Percentiles rank a stretch among this genome's conserved stretches.
Evolutionary conservation across 176 grass and related monocot species (phyloP).

Genomic region (Calamus simplicifolius): DNA sequence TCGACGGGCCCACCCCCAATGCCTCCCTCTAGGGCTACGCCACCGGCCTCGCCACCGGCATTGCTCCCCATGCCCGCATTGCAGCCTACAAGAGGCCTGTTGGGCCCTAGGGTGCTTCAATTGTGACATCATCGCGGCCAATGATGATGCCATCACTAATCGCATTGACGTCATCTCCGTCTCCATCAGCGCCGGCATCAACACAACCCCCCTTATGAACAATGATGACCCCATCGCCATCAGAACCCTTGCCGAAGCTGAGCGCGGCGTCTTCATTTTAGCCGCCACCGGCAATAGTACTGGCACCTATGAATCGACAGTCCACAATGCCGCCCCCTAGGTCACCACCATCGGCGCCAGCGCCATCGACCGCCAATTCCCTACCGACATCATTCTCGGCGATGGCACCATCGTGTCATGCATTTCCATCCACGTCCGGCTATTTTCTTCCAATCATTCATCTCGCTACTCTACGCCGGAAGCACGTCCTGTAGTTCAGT

Average conservation of each 20-base stretch:
- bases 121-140: slow-evolving; percentile 24
- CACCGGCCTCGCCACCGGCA: background rate
- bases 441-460: background rate
- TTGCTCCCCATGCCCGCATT: background rate
- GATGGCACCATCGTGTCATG: slow-evolving; percentile 17
- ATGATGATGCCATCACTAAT: slow-evolving; percentile 25
- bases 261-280: slow-evolving; percentile 28
- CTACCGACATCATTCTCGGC: slow-evolving; percentile 27
- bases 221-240: slow-evolving; percentile 22
- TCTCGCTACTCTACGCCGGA: slow-evolving; percentile 27
- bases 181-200: slow-evolving; percentile 10
- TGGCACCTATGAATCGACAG: slow-evolving; percentile 19
- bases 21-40: slow-evolving; percentile 2
- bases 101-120: slow-evolving; percentile 4
- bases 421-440: slow-evolving; percentile 25
- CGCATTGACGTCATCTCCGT: slow-evolving; percentile 24
- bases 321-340: slow-evolving; percentile 47
- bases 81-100: slow-evolving; percentile 33
- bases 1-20: background rate
- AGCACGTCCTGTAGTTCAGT: slow-evolving; percentile 8
- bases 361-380: slow-evolving; percentile 39
- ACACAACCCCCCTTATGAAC: too few relatives aligned
- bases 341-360: slow-evolving; percentile 48
- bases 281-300: slow-evolving; percentile 26
- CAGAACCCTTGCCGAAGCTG: slow-evolving; percentile 23